Evolutionary conservation across 2,329 filamentous ascomycete species (phyloP).

Genomic region (Thermothelomyces thermophilus): DNA sequence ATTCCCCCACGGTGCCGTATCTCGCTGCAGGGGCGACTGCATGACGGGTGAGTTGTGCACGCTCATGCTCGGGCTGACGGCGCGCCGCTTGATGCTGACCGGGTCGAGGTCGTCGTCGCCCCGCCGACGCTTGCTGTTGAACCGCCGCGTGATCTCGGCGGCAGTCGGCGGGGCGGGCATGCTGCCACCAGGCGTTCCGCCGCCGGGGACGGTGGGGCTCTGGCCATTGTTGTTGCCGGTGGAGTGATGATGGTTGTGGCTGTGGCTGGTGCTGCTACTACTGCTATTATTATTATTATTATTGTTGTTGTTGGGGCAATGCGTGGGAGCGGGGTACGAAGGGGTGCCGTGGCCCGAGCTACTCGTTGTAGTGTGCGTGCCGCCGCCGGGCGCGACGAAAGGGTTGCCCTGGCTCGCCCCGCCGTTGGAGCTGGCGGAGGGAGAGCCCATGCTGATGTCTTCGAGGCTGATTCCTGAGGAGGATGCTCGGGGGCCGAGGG

Average conservation of each 20-base stretch:
- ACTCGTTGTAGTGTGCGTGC: constrained; percentile 28
- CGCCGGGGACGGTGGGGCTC: background rate
- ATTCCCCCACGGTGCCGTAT: constrained; percentile 61
- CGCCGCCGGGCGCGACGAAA: constrained; percentile 25
- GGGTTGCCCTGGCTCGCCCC: constrained; percentile 18
- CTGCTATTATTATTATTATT: background rate
- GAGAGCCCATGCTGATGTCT: constrained; percentile 68
- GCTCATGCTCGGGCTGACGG: constrained; percentile 86
- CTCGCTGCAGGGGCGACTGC: constrained; percentile 73
- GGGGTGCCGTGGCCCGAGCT: constrained; percentile 35
- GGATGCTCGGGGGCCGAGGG: constrained; percentile 51
- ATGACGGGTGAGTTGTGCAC: constrained; percentile 83
- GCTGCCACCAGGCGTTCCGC: constrained; percentile 20
- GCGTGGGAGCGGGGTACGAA: constrained; percentile 23
- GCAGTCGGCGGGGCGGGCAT: constrained; percentile 47
- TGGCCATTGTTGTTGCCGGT: constrained; percentile 8
- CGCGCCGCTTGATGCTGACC: constrained; percentile 79
- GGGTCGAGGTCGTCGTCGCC: constrained; percentile 83
- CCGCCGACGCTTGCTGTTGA: constrained; percentile 73
- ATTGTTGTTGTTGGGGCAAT: background rate
- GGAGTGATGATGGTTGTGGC: background rate
- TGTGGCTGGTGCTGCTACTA: constrained; percentile 18
- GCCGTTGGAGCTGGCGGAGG: constrained; percentile 33
- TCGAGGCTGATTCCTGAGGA: constrained; percentile 57
- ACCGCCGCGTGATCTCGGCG: constrained; percentile 69